Evolutionary conservation across 2,329 filamentous ascomycete genomes (phyloP).

Genomic region (Cryoendolithus antarcticus): DNA sequence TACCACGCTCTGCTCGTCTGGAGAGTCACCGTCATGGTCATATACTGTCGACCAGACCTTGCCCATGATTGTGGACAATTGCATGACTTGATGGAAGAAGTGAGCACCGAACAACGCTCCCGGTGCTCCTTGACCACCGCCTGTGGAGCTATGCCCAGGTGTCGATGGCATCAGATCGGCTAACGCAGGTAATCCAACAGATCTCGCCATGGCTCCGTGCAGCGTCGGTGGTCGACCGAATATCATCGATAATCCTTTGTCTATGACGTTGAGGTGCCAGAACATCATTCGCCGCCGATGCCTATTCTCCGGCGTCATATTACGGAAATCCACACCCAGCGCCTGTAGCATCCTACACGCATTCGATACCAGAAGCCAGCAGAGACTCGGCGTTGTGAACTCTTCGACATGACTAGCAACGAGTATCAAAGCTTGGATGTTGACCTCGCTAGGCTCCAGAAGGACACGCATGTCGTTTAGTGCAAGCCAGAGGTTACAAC

Average conservation of each 20-base stretch:
- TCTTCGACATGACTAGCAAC: slow-evolving; percentile 13
- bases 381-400: slow-evolving; percentile 14
- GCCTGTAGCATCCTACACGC: slow-evolving; percentile 16
- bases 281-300: slow-evolving; percentile 12
- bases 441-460: slow-evolving; percentile 11
- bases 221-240: slow-evolving; percentile 13
- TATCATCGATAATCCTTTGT: slow-evolving; percentile 12
- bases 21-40: slow-evolving; percentile 1
- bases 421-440: slow-evolving; percentile 13
- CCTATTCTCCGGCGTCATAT: slow-evolving; percentile 7
- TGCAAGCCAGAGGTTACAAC: slow-evolving; percentile 15
- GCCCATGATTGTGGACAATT: slow-evolving; percentile 6
- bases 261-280: slow-evolving; percentile 15
- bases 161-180: slow-evolving; percentile 8
- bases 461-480: slow-evolving; percentile 14
- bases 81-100: slow-evolving; percentile 9
- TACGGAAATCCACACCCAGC: slow-evolving; percentile 10
- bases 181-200: slow-evolving; percentile 10
- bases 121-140: not conserved
- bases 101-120: slow-evolving; percentile 12
- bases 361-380: slow-evolving; percentile 13
- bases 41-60: slow-evolving; percentile 11
- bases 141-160: slow-evolving; percentile 5
- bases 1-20: not conserved
- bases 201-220: slow-evolving; percentile 9